These are phyloP conservation scores for Cladosporium sp. DNA, from an alignment of 2,329 filamentous ascomycete genomes.

Conservation along the genomic window DNA sequence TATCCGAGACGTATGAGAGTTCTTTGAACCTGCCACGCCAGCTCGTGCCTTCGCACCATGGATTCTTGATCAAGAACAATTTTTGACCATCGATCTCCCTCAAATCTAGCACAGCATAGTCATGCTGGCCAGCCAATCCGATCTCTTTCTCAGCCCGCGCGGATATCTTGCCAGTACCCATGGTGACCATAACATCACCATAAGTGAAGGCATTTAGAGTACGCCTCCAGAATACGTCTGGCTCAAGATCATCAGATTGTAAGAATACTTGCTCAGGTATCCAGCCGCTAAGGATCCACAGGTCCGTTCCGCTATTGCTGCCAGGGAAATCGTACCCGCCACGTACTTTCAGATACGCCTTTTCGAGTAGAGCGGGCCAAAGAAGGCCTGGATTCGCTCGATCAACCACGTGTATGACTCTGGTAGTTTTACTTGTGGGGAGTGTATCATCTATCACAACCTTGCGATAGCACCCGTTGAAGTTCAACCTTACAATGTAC, in stretches of 20 bases:
- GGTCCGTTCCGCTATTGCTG: conserved; percentile 91
- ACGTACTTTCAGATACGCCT: conserved; percentile 91
- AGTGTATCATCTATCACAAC: conserved; percentile 87
- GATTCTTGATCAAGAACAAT: conserved; percentile 84
- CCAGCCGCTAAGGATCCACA: conserved; percentile 92
- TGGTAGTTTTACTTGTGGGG: conserved; percentile 68
- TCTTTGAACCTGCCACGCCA: conserved; percentile 56
- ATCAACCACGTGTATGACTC: conserved; percentile 83
- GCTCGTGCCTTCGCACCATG: conserved; percentile 79
- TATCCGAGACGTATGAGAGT: conserved; percentile 9
- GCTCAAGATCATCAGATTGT: conserved; percentile 76
- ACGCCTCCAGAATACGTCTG: conserved; percentile 71
- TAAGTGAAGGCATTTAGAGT: conserved; percentile 69
- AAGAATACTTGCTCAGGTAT: conserved; percentile 93
- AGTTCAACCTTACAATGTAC: conserved; percentile 88
- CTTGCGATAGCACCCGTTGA: conserved; percentile 87
- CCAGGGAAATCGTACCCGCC: conserved; percentile 97
- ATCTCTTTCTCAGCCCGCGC: conserved; percentile 71
- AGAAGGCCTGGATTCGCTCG: conserved; percentile 73
- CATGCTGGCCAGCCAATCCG: conserved; percentile 83
- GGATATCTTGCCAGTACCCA: conserved; percentile 82
- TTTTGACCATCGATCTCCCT: conserved; percentile 60
- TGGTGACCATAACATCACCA: conserved; percentile 79
- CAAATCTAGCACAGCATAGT: conserved; percentile 86
- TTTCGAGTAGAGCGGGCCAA: conserved; percentile 91